These are phyloP conservation scores for Apiotrichum siamense DNA, from an alignment of 1,284 basidiomycete species.

Conservation along the genomic window DNA sequence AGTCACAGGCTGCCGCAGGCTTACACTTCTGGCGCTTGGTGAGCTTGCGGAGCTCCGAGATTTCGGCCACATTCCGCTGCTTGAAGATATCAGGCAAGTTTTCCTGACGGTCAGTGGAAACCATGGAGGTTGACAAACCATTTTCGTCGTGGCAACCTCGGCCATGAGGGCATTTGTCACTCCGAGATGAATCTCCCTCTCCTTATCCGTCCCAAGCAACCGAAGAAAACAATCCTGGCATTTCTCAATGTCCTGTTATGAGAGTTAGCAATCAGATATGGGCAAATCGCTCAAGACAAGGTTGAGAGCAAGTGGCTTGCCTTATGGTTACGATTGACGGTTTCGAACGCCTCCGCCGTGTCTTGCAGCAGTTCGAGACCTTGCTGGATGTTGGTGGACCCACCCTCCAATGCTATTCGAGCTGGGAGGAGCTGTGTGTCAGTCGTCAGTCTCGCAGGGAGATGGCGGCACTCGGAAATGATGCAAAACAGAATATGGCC, in stretches of 20 bases:
- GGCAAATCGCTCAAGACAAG: no score
- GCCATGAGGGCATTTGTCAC: constrained; percentile 57
- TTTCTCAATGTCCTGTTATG: constrained; percentile 4
- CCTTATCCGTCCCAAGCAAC: background rate
- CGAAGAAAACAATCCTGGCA: background rate
- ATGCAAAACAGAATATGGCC: no score
- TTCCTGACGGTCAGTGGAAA: background rate
- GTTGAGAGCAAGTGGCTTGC: constrained; percentile 17
- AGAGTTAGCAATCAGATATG: background rate
- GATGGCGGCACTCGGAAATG: no score
- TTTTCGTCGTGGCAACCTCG: constrained; percentile 53
- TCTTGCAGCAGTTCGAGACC: background rate
- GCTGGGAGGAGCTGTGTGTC: background rate
- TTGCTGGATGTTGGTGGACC: background rate
- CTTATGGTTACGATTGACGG: constrained; percentile 23
- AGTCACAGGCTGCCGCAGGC: background rate
- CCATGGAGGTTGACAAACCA: constrained; percentile 57
- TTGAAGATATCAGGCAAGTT: constrained; percentile 6
- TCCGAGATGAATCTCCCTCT: constrained; percentile 27
- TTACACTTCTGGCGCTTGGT: constrained; percentile 23
- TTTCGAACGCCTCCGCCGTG: constrained; percentile 24
- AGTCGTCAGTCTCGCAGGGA: no score
- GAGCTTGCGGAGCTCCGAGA: constrained; percentile 19
- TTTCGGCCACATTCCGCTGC: background rate
- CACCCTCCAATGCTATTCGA: constrained; percentile 1